Evolutionary conservation across 2,329 filamentous ascomycete species (phyloP).

Genomic region (Diplodia scrobiculata): DNA sequence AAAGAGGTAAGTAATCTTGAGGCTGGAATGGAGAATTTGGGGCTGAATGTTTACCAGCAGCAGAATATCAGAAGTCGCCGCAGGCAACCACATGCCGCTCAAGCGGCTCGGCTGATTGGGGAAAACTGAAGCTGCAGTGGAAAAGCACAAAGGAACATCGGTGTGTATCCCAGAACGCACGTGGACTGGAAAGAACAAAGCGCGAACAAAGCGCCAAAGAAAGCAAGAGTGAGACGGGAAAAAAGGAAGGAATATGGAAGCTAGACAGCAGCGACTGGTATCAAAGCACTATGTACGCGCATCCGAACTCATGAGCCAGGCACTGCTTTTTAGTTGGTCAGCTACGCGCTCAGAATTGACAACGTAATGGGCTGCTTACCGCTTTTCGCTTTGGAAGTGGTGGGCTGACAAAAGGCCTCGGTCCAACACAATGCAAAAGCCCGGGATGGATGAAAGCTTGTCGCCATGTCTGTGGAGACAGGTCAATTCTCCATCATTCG

Average conservation of each 20-base stretch:
- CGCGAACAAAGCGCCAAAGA: background rate
- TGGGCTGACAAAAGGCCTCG: background rate
- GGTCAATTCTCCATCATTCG: no score
- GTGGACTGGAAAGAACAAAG: background rate
- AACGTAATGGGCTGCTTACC: background rate
- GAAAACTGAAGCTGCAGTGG: background rate
- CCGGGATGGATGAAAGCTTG: background rate
- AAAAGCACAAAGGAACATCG: background rate
- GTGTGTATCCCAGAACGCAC: background rate
- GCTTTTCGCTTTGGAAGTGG: background rate
- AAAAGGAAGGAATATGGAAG: background rate
- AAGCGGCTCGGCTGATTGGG: background rate
- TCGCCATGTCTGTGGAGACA: no score
- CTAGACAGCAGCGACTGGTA: constrained; percentile 35
- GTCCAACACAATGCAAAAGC: background rate
- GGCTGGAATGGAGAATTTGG: background rate
- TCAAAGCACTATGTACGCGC: constrained; percentile 34
- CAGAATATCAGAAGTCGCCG: background rate
- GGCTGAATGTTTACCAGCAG: background rate
- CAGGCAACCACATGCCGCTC: background rate
- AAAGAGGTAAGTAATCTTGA: background rate
- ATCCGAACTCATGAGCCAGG: constrained; percentile 36
- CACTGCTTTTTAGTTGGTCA: constrained; percentile 19
- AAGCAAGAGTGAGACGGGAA: background rate
- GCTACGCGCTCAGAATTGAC: background rate